Base-by-base conservation (phyloP, 129 eudicot genomes). In the Erigeron canadensis region DNA sequence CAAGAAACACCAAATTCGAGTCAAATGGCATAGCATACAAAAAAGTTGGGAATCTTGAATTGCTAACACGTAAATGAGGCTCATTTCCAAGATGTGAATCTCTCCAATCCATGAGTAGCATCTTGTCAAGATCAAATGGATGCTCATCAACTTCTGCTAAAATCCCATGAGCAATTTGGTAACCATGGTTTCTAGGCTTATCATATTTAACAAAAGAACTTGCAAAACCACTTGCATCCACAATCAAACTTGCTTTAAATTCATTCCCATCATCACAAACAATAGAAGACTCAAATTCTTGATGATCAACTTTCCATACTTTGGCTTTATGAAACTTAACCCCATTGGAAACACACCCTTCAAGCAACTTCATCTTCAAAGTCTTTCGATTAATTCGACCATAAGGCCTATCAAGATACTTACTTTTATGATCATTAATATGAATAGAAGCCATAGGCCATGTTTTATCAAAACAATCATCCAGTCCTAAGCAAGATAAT, bases 101-200 rank as follows among this genome's bases (percentile, higher is more conserved):
- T 72, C 91, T 87, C 94, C 94, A 90, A 77, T 90, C 96, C 96
- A 90, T 90, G 11, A 90, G 85, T 53, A 90, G 67, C 89, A 90
- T 90, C 61, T 85, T 90, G 61, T 90, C 96, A 50, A 90, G 73
- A 70, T 90, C 96, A 83, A 85, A 90, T 2, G 96, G 96, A 63
- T 90, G 96, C 15, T 58, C 45, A 38, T 90, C 89, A 18, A 90
- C 96, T 75, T 87, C 84, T 12, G 95, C 96, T 56, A 90, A 65
- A 39, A 90, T 83, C 6, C 96, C 96, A 81, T 90, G 96, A 71
- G 96, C 96, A 71, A 90, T 75, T 58, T 90, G 96, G 72, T 80
- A 90, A 10, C 96, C 96, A 77, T 79, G 86, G 75, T 85, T 90
- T 70, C 96, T 87, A 38, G 90, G 90, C 81, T 83, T 90, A 70